A percentile compares a stretch with the other conserved stretches of the same genome.
These are phyloP conservation scores for Populus pruinosa DNA, from an alignment of 345 rosid genomes.

Conservation along the genomic window DNA sequence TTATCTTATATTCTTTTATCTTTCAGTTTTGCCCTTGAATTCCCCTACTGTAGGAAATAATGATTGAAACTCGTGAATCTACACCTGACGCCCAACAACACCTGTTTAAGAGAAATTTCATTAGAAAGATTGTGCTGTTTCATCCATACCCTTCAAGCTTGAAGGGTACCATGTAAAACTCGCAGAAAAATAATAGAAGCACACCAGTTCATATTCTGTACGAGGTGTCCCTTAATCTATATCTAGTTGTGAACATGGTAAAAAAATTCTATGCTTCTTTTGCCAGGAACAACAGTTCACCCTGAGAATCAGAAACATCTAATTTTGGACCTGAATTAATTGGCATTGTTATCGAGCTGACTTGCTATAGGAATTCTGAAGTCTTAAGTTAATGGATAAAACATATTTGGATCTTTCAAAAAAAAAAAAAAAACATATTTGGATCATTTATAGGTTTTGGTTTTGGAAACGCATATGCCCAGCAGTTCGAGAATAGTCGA, in stretches of 20 bases:
- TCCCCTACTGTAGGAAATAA: neutral
- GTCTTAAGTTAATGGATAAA: constrained; percentile 17
- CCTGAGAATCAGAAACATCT: neutral
- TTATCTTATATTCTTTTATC: no score
- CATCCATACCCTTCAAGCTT: neutral
- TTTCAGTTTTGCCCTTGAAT: neutral
- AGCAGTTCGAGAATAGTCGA: constrained; percentile 79
- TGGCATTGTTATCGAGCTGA: neutral
- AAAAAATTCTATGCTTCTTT: neutral
- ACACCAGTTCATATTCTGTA: neutral
- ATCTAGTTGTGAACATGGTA: neutral
- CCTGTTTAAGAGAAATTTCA: neutral
- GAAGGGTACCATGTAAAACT: no score
- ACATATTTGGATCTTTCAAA: constrained; percentile 25
- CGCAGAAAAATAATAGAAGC: no score
- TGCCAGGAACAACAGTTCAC: neutral
- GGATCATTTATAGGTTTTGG: constrained; percentile 45
- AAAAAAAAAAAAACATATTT: constrained; percentile 18
- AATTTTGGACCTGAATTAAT: neutral
- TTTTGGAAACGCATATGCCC: constrained; percentile 85
- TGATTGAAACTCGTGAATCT: neutral
- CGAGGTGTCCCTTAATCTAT: neutral
- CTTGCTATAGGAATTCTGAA: neutral
- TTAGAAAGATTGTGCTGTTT: neutral
- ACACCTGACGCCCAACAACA: no score